These are phyloP conservation scores for Didymosphaeria variabile DNA, from an alignment of 2,329 filamentous ascomycete genomes.

Conservation along the genomic window DNA sequence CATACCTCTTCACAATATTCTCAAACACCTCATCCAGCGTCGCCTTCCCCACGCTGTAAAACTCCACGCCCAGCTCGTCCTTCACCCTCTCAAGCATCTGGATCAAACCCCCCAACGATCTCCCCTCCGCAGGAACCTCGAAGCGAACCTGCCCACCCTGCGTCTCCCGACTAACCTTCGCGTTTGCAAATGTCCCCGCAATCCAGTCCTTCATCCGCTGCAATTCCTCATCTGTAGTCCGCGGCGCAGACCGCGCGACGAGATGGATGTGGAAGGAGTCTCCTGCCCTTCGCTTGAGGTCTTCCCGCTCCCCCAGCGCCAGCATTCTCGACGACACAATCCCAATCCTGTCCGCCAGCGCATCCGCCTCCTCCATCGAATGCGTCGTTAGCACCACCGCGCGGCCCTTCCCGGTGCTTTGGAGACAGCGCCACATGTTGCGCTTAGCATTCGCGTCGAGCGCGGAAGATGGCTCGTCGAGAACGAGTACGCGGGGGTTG, in stretches of 20 bases:
- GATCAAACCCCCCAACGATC: constrained; percentile 71
- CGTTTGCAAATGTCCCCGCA: constrained; percentile 64
- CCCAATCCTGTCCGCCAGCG: constrained; percentile 85
- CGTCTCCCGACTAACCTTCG: constrained; percentile 64
- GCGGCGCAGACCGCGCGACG: constrained; percentile 75
- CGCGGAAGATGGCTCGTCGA: constrained; percentile 88
- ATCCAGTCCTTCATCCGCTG: constrained; percentile 72
- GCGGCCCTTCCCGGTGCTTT: constrained; percentile 78
- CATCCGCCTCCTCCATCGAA: constrained; percentile 89
- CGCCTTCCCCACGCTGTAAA: constrained; percentile 85
- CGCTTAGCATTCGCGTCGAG: constrained; percentile 83
- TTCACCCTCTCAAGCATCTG: constrained; percentile 75
- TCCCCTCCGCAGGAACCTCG: constrained; percentile 66
- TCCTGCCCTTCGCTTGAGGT: constrained; percentile 76
- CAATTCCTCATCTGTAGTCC: constrained; percentile 73
- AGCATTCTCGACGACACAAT: constrained; percentile 85
- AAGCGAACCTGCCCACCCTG: constrained; percentile 83
- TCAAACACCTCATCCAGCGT: constrained; percentile 90
- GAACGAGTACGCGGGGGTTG: constrained; percentile 86
- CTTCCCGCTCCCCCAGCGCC: constrained; percentile 79
- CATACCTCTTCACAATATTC: constrained; percentile 68
- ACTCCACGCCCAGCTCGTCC: constrained; percentile 73
- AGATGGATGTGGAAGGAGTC: constrained; percentile 81
- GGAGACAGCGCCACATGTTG: constrained; percentile 90
- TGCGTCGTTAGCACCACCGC: constrained; percentile 90